Evolutionary conservation across 257 asterid genomes (phyloP), one percentile per base, ranked within the genome.

Genomic region (Leonotis leonurus): DNA sequence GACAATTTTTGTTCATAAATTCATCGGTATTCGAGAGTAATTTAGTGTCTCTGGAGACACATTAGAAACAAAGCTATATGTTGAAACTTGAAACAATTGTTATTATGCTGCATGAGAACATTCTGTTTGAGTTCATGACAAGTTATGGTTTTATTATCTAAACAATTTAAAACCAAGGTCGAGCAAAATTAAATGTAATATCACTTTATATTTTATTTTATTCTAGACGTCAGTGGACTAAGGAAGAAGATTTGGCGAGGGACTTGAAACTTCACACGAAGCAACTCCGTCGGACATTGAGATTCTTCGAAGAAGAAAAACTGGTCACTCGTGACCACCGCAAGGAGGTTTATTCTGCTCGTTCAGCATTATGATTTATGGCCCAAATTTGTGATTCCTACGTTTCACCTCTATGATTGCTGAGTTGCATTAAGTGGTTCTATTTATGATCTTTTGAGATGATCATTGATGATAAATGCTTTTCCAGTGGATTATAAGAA

Each of bases 201-300:
- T 43, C 57, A 62, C 57, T 45, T 64, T 56, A 32, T 39, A 26
- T 69, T 43, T 64, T 50, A 44, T 57, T 49, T 46, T 67, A 66
- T 74, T 65, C 60, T 76, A 87, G 97, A 77, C 85, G 90, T 51
- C 96, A 85, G 70, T 93, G 99, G 99, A 88, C 88, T 50, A 78
- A 95, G 75, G 99, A 93, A 72, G 99, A 93, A 76, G 96, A 93
- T 63, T 82, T 93, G 87, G 99, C 99, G 25, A 93, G 86, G 83
- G 95, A 85, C 75, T 78, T 93, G 85, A 93, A 89, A 85, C 80
- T 93, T 76, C 99, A 93, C 74, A 77, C 97, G 3, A 93, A 93
- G 79, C 99, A 93, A 75, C 88, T 93, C 55, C 94, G 99, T 24
- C 89, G 99, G 60, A 87, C 87, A 50, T 77, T 93, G 71, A 80